Evolutionary conservation across 306 rosid genomes (phyloP).

Genomic region (Delonix regia): DNA sequence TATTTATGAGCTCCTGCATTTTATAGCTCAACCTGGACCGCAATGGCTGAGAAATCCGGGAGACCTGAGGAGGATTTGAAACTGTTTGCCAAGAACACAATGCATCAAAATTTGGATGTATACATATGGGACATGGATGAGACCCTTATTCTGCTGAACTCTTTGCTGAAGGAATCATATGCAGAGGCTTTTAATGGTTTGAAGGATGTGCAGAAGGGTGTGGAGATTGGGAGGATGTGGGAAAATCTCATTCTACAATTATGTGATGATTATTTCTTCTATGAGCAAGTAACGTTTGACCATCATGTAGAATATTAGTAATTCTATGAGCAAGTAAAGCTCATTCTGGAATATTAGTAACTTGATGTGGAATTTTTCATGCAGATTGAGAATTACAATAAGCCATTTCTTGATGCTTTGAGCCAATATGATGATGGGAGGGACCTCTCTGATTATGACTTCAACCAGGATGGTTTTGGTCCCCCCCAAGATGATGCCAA

Average conservation of each 20-base stretch:
- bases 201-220: slow-evolving; percentile 77
- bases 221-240: slow-evolving; percentile 83
- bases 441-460: slow-evolving; percentile 80
- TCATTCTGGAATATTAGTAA: slow-evolving; percentile 30
- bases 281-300: slow-evolving; percentile 67
- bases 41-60: slow-evolving; percentile 54
- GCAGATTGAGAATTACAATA: slow-evolving; percentile 85
- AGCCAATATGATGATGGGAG: slow-evolving; percentile 72
- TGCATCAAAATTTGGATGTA: slow-evolving; percentile 56
- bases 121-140: slow-evolving; percentile 97
- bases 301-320: slow-evolving; percentile 30
- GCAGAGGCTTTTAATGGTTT: slow-evolving; percentile 67
- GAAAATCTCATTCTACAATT: slow-evolving; percentile 79
- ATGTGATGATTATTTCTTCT: slow-evolving; percentile 83
- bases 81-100: slow-evolving; percentile 32
- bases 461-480: slow-evolving; percentile 69
- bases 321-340: no score
- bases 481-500: slow-evolving; percentile 61
- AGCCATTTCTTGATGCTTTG: slow-evolving; percentile 71
- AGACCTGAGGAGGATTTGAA: slow-evolving; percentile 35
- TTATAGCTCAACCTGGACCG: background rate
- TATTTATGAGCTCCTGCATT: background rate
- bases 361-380: slow-evolving; percentile 30
- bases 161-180: slow-evolving; percentile 76
- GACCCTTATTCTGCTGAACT: slow-evolving; percentile 86